Base-by-base conservation (phyloP, 192 early-diverging fungal genomes). In the Dissophora globulifera region DNA sequence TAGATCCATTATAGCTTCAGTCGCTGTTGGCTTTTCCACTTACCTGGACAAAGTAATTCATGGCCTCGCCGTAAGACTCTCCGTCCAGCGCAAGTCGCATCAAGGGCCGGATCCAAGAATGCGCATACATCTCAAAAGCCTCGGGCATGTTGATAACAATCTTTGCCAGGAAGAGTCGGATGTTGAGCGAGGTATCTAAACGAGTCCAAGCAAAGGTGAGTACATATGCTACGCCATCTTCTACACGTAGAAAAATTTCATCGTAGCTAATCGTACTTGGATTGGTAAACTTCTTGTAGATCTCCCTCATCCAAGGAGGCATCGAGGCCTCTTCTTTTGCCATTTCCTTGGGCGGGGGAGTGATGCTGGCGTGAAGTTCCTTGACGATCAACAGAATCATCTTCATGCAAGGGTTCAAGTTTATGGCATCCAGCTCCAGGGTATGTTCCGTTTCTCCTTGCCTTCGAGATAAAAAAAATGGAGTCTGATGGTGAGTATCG, bases 41-140 rank as follows among this genome's bases (percentile, higher is more conserved):
- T 78, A 91, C 90, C 58, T 88, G 87, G 56, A 92, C 81, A 81
- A 88, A 91, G 58, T 89, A 90, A 45, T 88, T 91, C 63, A 93
- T 85, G 9, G 87, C 79, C 22, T 81, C 72, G 23, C 85, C 87
- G 78, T 82, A 91, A 17, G 46, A 33, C 10, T 79, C 66, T 12
- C 84, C 86, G 56, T 83, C 80, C 22, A 72, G 62, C 3, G 83
- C 83, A 7, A 93, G 57, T 25, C 76, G 48, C 54, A 87, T 89
- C 26, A 93, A 19, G 3, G 84, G 82, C 3, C 80, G 72, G 62
- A 91, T 85, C 90, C 89, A 93, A 9, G 60, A 70, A 1, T 64
- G 58, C 0, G 85, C 84, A 74, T 85, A 87, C 25, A 84, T 70
- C 35, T 82, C 78, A 74, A 93, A 94, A 0, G 84, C 82, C 6